A percentile compares a stretch with the other conserved stretches of the same genome.
Evolutionary conservation across 2,329 filamentous ascomycete genomes (phyloP).

Genomic region (Lasiodiplodia sp.): DNA sequence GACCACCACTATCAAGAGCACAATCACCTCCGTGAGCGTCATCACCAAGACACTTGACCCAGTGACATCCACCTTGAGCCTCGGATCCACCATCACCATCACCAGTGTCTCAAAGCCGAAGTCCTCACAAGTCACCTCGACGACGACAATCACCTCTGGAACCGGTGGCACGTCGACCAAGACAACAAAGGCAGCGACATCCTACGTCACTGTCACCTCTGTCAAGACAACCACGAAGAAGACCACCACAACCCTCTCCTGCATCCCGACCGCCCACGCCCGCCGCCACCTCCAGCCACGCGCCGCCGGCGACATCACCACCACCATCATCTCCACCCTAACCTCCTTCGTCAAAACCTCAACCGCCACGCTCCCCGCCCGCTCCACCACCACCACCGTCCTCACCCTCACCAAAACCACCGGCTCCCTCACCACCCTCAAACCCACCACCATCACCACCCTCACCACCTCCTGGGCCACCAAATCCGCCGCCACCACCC

Average conservation of each 20-base stretch:
- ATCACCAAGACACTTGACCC: constrained; percentile 35
- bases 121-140: constrained; percentile 30
- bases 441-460: constrained; percentile 5
- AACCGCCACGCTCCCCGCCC: constrained; percentile 30
- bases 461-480: not conserved
- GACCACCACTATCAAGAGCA: not conserved
- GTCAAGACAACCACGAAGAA: constrained; percentile 42
- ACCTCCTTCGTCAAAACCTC: constrained; percentile 37
- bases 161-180: constrained; percentile 34
- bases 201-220: constrained; percentile 35
- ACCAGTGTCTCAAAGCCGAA: constrained; percentile 34
- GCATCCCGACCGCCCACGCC: constrained; percentile 37
- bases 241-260: constrained; percentile 38
- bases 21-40: not conserved
- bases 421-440: constrained; percentile 36
- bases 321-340: constrained; percentile 38
- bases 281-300: constrained; percentile 32
- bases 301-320: constrained; percentile 35
- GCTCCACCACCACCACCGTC: constrained; percentile 35
- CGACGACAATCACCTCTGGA: not conserved
- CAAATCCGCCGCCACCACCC: constrained; percentile 33
- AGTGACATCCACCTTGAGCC: constrained; percentile 36
- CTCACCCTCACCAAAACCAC: constrained; percentile 36
- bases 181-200: constrained; percentile 37
- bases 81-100: constrained; percentile 33